Evolutionary conservation across 2,329 filamentous ascomycete genomes (phyloP), one percentile per base, ranked within the genome.

Genomic region (Madurella mycetomatis): DNA sequence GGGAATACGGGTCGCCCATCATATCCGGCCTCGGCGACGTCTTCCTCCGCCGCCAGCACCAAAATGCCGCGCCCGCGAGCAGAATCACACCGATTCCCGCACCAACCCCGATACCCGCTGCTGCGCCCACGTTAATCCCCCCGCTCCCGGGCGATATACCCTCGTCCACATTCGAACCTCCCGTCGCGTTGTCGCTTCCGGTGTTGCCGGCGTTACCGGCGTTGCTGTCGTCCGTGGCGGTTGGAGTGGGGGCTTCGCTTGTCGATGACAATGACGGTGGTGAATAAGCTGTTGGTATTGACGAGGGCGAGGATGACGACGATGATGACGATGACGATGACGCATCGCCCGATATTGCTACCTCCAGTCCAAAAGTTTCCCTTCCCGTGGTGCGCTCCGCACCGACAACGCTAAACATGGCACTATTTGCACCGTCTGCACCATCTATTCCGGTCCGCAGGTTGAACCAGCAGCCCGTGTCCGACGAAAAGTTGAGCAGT

Each of bases 381-480:
- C 34, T 30, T 15, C 56, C 56, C 9, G 11, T 17, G 5, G 13
- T 18, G 12, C 52, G 49, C 31, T 57, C 51, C 19, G 41, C 19
- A 7, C 42, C 42, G 46, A 55, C n/a, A 11, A 58, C 13, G 15
- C 50, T 48, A 11, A 47, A 58, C 16, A 12, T 18, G 16, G 39
- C 42, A 37, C 52, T 48, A 31, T 53, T 55, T 8, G 17, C 18
- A 9, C 41, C 42, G 15, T 45, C 39, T 16, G 18, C 37, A n/a
- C 48, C 40, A 9, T 47, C 31, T 18, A 5, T 15, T 7, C 45
- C 49, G n/a, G 45, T 45, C 5, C 56, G 39, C 4, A 55, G 1
- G 19, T 58, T 55, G 25, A 58, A 55, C 52, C 56, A 58, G 15
- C 56, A 58, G 1, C 39, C 41, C 32, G 40, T 53, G 4, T 31